Percentiles rank a stretch among this genome's conserved stretches.
Conservation (phyloP, 2,329 filamentous ascomycete genomes). For the Paecilomyces sp. region DNA sequence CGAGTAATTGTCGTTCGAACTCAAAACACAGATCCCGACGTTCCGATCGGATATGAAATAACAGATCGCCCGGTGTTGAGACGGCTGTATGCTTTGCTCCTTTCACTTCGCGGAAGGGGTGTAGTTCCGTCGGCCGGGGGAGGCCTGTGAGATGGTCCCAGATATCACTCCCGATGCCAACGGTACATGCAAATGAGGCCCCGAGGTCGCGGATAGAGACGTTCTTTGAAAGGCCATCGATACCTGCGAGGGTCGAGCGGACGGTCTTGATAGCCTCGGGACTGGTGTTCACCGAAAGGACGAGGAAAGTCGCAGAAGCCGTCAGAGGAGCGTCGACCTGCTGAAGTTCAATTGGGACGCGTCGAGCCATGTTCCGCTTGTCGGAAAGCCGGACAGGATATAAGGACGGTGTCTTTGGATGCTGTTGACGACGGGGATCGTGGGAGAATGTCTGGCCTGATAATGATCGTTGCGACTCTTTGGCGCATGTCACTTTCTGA, state of each 20-base stretch:
- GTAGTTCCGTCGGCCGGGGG: slow-evolving; percentile 46
- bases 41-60: slow-evolving; percentile 54
- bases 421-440: background rate
- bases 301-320: slow-evolving; percentile 47
- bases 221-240: slow-evolving; percentile 46
- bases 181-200: slow-evolving; percentile 45
- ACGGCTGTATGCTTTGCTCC: slow-evolving; percentile 46
- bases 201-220: slow-evolving; percentile 44
- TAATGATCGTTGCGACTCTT: background rate
- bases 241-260: slow-evolving; percentile 37
- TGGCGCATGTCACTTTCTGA: background rate
- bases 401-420: background rate
- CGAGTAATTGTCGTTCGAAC: slow-evolving; percentile 50
- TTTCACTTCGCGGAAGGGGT: slow-evolving; percentile 42
- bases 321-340: slow-evolving; percentile 47
- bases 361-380: background rate
- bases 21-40: slow-evolving; percentile 53
- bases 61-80: slow-evolving; percentile 50
- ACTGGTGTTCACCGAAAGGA: slow-evolving; percentile 35
- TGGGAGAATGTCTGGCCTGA: background rate
- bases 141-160: slow-evolving; percentile 45
- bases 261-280: slow-evolving; percentile 34
- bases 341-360: slow-evolving; percentile 32
- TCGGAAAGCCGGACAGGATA: background rate
- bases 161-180: slow-evolving; percentile 46